These are phyloP conservation scores for Miamiensis avidus DNA, from an alignment of 169 alveolate species.

Conservation along the genomic window DNA sequence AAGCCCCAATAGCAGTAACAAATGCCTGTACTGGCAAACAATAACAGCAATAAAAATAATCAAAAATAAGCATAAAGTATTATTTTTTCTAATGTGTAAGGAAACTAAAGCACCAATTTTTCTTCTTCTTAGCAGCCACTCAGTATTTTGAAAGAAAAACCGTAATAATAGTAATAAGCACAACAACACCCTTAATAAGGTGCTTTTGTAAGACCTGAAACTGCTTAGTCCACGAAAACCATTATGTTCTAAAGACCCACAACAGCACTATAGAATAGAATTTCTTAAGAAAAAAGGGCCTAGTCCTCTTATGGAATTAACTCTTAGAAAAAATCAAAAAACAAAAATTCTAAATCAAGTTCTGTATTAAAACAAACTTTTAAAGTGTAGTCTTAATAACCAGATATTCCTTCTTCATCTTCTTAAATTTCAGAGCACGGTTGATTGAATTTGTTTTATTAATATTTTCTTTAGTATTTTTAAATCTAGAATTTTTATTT, in stretches of 20 bases:
- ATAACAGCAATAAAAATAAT: not conserved
- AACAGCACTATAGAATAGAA: not conserved
- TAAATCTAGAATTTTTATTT: too few relatives aligned
- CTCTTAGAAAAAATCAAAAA: not conserved
- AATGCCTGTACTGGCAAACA: not conserved
- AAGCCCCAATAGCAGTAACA: too few relatives aligned
- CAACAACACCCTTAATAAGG: too few relatives aligned
- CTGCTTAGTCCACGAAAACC: not conserved
- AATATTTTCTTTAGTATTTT: too few relatives aligned
- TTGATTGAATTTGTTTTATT: too few relatives aligned
- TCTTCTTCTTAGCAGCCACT: not conserved
- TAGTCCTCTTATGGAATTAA: not conserved
- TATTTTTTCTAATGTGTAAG: not conserved
- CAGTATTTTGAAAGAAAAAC: too few relatives aligned
- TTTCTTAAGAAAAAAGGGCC: not conserved
- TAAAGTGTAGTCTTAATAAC: too few relatives aligned
- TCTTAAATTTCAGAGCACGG: too few relatives aligned
- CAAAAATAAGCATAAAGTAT: too few relatives aligned
- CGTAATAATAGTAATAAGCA: too few relatives aligned
- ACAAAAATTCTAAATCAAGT: not conserved
- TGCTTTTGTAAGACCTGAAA: not conserved
- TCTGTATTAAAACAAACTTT: too few relatives aligned
- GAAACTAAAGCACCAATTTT: not conserved
- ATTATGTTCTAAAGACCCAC: not conserved
- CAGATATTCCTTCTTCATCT: too few relatives aligned